Evolutionary conservation across 768 basidiomycete genomes (phyloP), one percentile per base, ranked within the genome.

Genomic region (Saitozyma sp.): DNA sequence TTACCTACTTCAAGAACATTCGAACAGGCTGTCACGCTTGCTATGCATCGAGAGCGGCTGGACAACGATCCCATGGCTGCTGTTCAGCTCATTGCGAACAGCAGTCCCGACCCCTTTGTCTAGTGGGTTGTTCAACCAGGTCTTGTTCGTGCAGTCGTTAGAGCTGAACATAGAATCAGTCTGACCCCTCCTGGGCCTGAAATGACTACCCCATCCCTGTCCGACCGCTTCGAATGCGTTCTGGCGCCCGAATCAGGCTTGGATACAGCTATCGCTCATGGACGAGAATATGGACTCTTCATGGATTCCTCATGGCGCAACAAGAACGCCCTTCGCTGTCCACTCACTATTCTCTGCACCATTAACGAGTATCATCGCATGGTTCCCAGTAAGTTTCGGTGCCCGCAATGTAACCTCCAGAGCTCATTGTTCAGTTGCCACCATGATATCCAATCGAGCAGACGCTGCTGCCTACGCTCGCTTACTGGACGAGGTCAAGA

Each of bases 261-360:
- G 16, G 57, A 43, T 3, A 40, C 29, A 14, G 62, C 62, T 4
- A 63, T 63, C 4, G 8, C 59, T 17, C 62, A 63, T 45, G 50
- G 53, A 9, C 9, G 11, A 16, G 10, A 17, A 29, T 58, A 40
- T 56, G 62, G 62, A 5, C 50, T 58, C 17, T 58, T 43, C 38
- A 53, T 63, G 58, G 62, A 63, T 42, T 48, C 62, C 4, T 63
- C 62, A 16, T 63, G 62, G 62, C 6, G 62, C 16, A 63, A 63
- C 39, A 63, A 63, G 41, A 63, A 63, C 20, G 49, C 62, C 3
- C 59, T 63, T 40, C 20, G 39, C 14, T 63, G 58, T 52, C 62
- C 62, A 9, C 42, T 63, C 7, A 52, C 57, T 6, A 51, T 63
- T 46, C 62, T 63, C 7, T 54, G 56, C 10, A 62, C 61, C n/a